phyloP scores from a whole-genome alignment of 2,329 filamentous ascomycete genomes.

The Daldinia eschscholtzii region DNA sequence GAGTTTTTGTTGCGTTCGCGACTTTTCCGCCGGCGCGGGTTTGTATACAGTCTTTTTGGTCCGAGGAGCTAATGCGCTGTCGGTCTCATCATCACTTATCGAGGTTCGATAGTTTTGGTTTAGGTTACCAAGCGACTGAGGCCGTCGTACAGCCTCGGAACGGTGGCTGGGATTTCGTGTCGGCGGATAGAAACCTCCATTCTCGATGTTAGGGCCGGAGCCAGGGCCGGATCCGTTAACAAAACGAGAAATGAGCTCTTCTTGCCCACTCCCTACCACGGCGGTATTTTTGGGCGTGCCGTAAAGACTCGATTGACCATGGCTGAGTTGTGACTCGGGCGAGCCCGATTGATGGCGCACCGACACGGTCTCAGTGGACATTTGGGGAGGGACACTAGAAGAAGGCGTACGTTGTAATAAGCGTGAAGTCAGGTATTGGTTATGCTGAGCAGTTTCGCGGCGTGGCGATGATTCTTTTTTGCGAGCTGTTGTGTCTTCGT shows the following conservation, averaged over 20 bases:
- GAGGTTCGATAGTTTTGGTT: constrained; percentile 49
- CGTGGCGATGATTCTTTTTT: constrained; percentile 51
- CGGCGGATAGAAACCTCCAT: constrained; percentile 65
- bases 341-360: constrained; percentile 57
- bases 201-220: constrained; percentile 63
- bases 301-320: constrained; percentile 56
- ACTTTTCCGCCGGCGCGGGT: constrained; percentile 65
- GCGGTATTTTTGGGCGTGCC: constrained; percentile 52
- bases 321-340: constrained; percentile 55
- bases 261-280: constrained; percentile 57
- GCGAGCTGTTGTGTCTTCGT: constrained; percentile 43
- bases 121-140: constrained; percentile 59
- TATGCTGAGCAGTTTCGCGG: constrained; percentile 64
- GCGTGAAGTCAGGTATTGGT: constrained; percentile 75
- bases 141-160: constrained; percentile 55
- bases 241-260: constrained; percentile 70
- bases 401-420: constrained; percentile 74
- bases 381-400: constrained; percentile 72
- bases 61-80: constrained; percentile 63
- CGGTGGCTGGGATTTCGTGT: constrained; percentile 51
- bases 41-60: constrained; percentile 56
- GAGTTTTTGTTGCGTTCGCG: constrained; percentile 80
- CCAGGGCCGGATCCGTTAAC: constrained; percentile 64
- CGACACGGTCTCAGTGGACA: constrained; percentile 71
- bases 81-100: constrained; percentile 55